Percentiles rank a stretch among this genome's conserved stretches.
Conservation (phyloP, 148 eudicot species). For the Drosera capensis region DNA sequence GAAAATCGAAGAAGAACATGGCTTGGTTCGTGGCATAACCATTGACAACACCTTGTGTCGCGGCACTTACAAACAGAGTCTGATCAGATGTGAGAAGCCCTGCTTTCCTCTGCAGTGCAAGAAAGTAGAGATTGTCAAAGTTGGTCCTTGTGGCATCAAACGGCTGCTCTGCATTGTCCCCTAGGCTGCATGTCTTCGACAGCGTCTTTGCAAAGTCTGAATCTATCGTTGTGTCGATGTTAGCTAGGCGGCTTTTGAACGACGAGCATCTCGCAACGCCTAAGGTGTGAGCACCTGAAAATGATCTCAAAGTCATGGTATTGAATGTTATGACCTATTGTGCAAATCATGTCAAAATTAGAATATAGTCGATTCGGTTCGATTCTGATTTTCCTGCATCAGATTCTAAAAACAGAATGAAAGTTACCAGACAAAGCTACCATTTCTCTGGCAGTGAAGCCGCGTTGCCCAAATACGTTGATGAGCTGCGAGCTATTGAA, state of each 20-base stretch:
- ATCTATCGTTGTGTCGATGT: constrained; percentile 42
- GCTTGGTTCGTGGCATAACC: constrained; percentile 66
- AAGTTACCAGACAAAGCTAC: constrained; percentile 74
- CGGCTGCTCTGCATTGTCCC: constrained; percentile 68
- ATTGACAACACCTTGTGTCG: constrained; percentile 38
- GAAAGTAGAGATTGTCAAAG: constrained; percentile 58
- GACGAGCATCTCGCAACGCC: constrained; percentile 87
- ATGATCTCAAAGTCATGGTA: no score
- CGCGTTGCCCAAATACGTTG: constrained; percentile 44
- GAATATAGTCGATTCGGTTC: no score
- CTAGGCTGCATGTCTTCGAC: constrained; percentile 40
- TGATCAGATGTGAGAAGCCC: constrained; percentile 76
- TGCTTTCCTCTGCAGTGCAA: constrained; percentile 23
- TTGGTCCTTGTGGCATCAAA: constrained; percentile 41
- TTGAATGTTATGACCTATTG: no score
- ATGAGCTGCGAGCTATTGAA: constrained; percentile 56
- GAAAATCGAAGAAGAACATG: constrained; percentile 69
- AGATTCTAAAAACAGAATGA: background rate
- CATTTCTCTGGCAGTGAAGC: constrained; percentile 65
- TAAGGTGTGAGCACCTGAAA: constrained; percentile 81
- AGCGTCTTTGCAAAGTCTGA: constrained; percentile 38
- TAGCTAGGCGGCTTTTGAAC: constrained; percentile 53
- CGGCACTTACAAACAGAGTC: constrained; percentile 35
- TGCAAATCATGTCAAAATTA: no score
- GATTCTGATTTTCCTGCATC: background rate